Evolutionary conservation across 495 filamentous ascomycete genomes (phyloP).

Genomic region (Hypoxylon cercidicola): DNA sequence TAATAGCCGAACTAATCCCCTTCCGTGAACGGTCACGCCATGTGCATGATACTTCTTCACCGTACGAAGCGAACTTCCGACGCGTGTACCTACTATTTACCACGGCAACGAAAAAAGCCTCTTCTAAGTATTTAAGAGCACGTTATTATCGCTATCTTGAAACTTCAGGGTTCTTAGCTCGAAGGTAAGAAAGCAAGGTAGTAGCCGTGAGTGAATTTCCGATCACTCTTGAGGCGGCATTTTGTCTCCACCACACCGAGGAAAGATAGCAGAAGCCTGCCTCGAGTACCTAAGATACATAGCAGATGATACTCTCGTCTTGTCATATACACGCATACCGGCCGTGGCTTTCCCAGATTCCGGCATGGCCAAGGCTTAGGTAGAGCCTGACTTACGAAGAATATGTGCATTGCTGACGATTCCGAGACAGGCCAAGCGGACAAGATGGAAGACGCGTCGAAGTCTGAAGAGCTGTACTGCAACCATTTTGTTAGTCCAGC

Average conservation of each 20-base stretch:
- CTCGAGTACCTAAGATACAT: constrained; percentile 8
- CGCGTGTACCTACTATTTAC: not conserved
- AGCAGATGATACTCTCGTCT: not conserved
- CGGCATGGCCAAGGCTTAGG: constrained; percentile 22
- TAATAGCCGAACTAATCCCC: constrained; percentile 17
- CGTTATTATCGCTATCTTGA: not conserved
- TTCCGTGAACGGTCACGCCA: constrained; percentile 27
- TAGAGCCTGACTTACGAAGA: constrained; percentile 11
- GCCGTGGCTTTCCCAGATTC: constrained; percentile 11
- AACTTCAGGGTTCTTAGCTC: not conserved
- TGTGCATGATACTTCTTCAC: constrained; percentile 20
- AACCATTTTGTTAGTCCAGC: not conserved
- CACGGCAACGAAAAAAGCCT: constrained; percentile 19
- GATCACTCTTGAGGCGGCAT: not conserved
- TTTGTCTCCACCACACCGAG: not conserved
- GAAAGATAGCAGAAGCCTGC: not conserved
- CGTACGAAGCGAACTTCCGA: constrained; percentile 6
- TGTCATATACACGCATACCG: too few relatives aligned
- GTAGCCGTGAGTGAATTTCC: constrained; percentile 37
- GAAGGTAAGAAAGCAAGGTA: constrained; percentile 24
- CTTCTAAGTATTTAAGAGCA: constrained; percentile 3
- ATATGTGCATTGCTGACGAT: constrained; percentile 24
- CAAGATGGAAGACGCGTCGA: constrained; percentile 17
- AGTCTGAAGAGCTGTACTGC: not conserved
- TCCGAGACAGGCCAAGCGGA: constrained; percentile 6